Conservation (phyloP, 768 basidiomycete genomes). For the Boletus rubroflammeus region DNA sequence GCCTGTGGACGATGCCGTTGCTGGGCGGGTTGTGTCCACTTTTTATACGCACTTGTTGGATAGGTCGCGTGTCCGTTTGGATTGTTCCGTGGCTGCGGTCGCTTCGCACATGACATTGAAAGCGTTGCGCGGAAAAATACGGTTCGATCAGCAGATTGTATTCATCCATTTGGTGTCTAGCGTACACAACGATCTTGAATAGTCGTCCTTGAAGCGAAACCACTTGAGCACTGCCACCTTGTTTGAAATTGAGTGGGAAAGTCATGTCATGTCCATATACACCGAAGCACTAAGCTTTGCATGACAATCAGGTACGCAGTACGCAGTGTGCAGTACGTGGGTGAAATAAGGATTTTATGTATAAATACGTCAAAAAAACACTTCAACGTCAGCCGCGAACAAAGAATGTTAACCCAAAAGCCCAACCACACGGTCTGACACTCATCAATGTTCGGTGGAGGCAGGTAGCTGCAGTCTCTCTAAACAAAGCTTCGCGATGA, state of each 20-base stretch:
- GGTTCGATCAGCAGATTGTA: constrained; percentile 5
- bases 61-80: not conserved
- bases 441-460: not conserved
- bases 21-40: not conserved
- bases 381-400: not conserved
- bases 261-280: not conserved
- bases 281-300: not conserved
- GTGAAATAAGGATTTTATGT: not conserved
- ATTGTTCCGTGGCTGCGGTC: not conserved
- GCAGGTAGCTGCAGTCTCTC: constrained; percentile 41
- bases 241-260: not conserved
- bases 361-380: too few relatives aligned
- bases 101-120: constrained; percentile 1
- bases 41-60: constrained; percentile 11
- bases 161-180: constrained; percentile 2
- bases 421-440: not conserved
- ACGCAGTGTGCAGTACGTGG: not conserved
- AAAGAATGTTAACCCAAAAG: not conserved
- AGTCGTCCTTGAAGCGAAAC: not conserved
- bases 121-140: constrained; percentile 1
- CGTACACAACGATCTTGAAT: not conserved
- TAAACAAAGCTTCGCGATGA: constrained; percentile 57
- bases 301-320: not conserved
- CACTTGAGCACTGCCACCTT: too few relatives aligned
- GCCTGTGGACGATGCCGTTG: constrained; percentile 15